Base-by-base conservation (phyloP, 2,329 filamentous ascomycete genomes). In the Botrytis paeoniae region DNA sequence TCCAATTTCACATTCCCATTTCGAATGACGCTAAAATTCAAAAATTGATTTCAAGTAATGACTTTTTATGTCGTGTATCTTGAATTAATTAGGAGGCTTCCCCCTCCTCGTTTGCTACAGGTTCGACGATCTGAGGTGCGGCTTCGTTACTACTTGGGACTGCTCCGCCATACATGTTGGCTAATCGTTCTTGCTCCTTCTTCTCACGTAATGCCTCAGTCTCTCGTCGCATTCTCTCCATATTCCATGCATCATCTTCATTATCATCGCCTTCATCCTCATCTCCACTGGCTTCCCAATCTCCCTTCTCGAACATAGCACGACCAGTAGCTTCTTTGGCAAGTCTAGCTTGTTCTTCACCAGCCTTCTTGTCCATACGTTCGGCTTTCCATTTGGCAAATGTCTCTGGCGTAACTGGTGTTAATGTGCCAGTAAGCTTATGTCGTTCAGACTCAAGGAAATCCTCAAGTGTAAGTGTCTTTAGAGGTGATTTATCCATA, bases 381-480 rank as follows among this genome's bases (percentile, higher is more conserved):
- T 97, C 92, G 84, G 95, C 91, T 88, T 99, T 99, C 96, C 96
- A 99, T 81, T 96, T 96, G 75, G 94, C 94, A 81, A 99, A 99
- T 0, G 90, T 88, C 81, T 99, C 96, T 3, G 91, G 92, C 1
- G 93, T 99, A 75, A 99, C 97, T 8, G 97, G 97, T 2, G 97
- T 99, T 69, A 98, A 87, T 0, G 87, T 94, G 72, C 95, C 96
- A 0, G 92, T 95, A 69, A 99, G 89, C 84, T 98, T 98, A 85
- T 98, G 94, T 78, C 96, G 89, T 85, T 99, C 95, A 0, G 93
- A 95, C 83, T 99, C 96, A 72, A 99, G 85, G 87, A 98, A 99
- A 82, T 99, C 96, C 85, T 99, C 96, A 64, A 99, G 88, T 0
- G 96, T 99, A 69, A 99, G 87, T 2, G 96, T 98, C 82, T 95